These are phyloP conservation scores for Nicotiana noctiflora DNA, from an alignment of 257 asterid genomes.

Conservation along the genomic window DNA sequence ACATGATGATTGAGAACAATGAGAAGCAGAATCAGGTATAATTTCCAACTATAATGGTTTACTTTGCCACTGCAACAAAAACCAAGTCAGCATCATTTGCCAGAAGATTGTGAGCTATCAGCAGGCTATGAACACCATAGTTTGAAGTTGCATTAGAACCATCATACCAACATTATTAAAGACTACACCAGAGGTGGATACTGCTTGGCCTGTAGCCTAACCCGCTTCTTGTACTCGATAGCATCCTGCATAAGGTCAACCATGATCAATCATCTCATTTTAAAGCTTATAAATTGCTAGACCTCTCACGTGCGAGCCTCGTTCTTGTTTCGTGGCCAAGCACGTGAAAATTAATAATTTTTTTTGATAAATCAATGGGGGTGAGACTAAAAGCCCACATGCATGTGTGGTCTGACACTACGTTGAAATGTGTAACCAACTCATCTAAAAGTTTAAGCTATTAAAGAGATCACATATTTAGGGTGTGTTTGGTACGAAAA, in stretches of 20 bases:
- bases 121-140: background rate
- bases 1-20: background rate
- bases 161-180: slow-evolving; percentile 13
- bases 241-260: slow-evolving; percentile 48
- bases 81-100: slow-evolving; percentile 3
- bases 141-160: background rate
- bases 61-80: background rate
- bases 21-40: background rate
- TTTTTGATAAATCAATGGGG: background rate
- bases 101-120: background rate
- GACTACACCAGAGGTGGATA: slow-evolving; percentile 52
- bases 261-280: background rate
- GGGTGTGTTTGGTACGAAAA: no score
- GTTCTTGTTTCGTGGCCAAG: background rate
- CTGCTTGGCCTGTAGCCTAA: slow-evolving; percentile 72
- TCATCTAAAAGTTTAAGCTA: no score
- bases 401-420: no score
- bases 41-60: background rate
- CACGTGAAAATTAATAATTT: background rate
- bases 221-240: slow-evolving; percentile 70
- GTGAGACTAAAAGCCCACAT: background rate
- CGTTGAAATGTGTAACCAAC: no score
- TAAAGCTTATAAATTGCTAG: background rate
- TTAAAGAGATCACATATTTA: no score
- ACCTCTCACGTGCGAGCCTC: background rate